Evolutionary conservation across 2,329 filamentous ascomycete species (phyloP), one percentile per base, ranked within the genome.

Genomic region (Aspergillus luchuensis): DNA sequence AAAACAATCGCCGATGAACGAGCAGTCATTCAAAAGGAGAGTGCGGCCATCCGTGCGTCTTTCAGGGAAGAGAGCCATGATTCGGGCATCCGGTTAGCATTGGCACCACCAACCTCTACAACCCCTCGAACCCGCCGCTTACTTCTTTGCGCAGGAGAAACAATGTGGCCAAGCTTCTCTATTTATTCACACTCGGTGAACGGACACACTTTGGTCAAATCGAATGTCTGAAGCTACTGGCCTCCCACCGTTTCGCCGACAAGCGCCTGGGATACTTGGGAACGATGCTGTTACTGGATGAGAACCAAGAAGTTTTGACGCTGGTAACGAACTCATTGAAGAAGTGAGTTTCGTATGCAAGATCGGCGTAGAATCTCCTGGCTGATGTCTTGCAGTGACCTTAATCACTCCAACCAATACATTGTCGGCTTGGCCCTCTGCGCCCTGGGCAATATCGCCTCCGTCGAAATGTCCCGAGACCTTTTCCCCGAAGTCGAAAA

Each of bases 1-100:
- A 99, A 99, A 83, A 99, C 95, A 38, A 97, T 99, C 75, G 96
- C 96, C 76, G 95, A 99, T 80, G 95, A 99, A 82, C 89, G 95
- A 75, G 94, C 95, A 56, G 95, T 99, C 59, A 96, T 99, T 66
- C 95, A 98, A 74, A 99, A 99, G 80, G 95, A 99, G 82, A 99
- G 95, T 80, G 95, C 95, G 61, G 91, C 94, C 51, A 99, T 99
- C 75, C 87, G 95, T 79, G 92, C 95, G 69, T 98, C 94, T 81
- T 99, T 99, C 78, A 88, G 95, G 74, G 95, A 99, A 79, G 95
- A 99, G 81, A 96, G 92, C 79, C 88, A 90, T 73, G 93, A 99
- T 76, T 92, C 91, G 69, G 91, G 91, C 75, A 85, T 96, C 71
- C 89, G 94, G 93, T 97, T 83, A 74, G 84, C 78, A 64, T 57